Conservation (phyloP, 371 early-diverging fungal species). For the Nematocida sp. region DNA sequence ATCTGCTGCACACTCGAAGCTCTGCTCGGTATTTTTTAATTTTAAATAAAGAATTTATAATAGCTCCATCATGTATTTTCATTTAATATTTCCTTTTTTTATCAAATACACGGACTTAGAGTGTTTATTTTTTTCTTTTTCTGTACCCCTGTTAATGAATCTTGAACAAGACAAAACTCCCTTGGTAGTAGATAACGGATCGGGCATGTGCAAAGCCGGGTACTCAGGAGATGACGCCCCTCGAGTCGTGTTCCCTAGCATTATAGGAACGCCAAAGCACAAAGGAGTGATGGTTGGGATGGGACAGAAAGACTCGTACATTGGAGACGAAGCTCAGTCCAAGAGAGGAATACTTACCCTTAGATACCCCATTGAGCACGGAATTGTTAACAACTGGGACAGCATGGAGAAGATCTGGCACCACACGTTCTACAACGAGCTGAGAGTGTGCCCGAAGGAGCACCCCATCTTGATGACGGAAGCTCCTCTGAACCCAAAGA, state of each 20-base stretch:
- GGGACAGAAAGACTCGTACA: slow-evolving; percentile 99
- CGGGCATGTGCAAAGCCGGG: slow-evolving; percentile 99
- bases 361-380: slow-evolving; percentile 99
- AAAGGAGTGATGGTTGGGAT: slow-evolving; percentile 98
- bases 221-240: slow-evolving; percentile 99
- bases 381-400: slow-evolving; percentile 99
- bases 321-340: slow-evolving; percentile 99
- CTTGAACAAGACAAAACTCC: slow-evolving; percentile 54
- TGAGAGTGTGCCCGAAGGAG: slow-evolving; percentile 81
- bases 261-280: slow-evolving; percentile 98
- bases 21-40: slow-evolving; percentile 33
- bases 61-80: no score
- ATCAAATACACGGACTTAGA: background rate
- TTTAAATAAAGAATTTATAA: no score
- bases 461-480: slow-evolving; percentile 97
- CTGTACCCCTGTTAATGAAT: slow-evolving; percentile 47
- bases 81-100: no score
- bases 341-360: slow-evolving; percentile 97
- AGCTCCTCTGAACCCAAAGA: slow-evolving; percentile 98
- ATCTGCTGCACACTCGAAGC: slow-evolving; percentile 28
- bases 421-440: slow-evolving; percentile 86
- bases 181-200: slow-evolving; percentile 90
- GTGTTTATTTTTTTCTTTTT: slow-evolving; percentile 50
- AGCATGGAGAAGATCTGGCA: slow-evolving; percentile 99
- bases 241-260: slow-evolving; percentile 90